phyloP scores from a whole-genome alignment of 2,329 filamentous ascomycete genomes.

The Graphilbum ipis-grandicollis region DNA sequence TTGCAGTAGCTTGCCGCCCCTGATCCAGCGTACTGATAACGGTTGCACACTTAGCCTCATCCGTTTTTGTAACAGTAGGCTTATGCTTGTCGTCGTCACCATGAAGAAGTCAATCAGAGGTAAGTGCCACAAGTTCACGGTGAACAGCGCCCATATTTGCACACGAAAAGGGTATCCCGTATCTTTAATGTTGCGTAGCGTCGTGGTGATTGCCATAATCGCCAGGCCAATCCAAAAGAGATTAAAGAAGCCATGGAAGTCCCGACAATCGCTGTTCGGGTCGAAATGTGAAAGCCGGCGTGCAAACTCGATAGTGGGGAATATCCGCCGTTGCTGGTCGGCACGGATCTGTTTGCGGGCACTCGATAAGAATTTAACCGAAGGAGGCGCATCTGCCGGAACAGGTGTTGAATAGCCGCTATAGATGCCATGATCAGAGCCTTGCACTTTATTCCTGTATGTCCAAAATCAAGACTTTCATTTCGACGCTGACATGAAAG shows the following conservation, averaged over 20 bases:
- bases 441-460: too few relatives aligned
- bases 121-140: conserved; percentile 75
- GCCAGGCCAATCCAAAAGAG: conserved; percentile 95
- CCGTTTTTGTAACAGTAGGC: conserved; percentile 54
- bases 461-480: too few relatives aligned
- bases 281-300: conserved; percentile 92
- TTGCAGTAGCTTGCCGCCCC: conserved; percentile 65
- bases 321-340: conserved; percentile 66
- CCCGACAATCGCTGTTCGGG: conserved; percentile 73
- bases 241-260: conserved; percentile 95
- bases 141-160: conserved; percentile 76
- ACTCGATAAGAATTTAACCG: conserved; percentile 67
- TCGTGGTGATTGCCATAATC: conserved; percentile 94
- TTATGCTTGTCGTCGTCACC: conserved; percentile 57
- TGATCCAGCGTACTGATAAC: conserved; percentile 50
- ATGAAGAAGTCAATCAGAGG: conserved; percentile 71
- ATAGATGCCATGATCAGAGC: conserved; percentile 2
- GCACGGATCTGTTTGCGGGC: conserved; percentile 71
- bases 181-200: conserved; percentile 83
- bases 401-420: conserved; percentile 75
- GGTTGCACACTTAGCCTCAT: conserved; percentile 36
- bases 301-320: conserved; percentile 83
- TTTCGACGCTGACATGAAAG: too few relatives aligned
- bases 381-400: conserved; percentile 82
- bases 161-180: conserved; percentile 75